Percentiles rank a stretch among this genome's conserved stretches.
These are phyloP conservation scores for Fusarium sp. DNA, from an alignment of 2,329 filamentous ascomycete genomes.

Conservation along the genomic window DNA sequence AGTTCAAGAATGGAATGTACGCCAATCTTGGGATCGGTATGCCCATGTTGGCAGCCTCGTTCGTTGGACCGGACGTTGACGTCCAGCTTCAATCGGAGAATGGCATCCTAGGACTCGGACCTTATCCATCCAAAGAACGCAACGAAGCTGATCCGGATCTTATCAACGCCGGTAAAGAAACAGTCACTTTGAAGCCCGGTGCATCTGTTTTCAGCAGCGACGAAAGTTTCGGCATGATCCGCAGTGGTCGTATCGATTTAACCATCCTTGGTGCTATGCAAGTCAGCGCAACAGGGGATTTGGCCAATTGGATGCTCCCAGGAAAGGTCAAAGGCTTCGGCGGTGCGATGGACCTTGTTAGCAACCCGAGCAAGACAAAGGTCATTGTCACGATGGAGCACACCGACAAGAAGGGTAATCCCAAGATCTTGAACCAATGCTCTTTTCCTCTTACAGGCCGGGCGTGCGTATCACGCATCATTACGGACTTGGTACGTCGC, in stretches of 20 bases:
- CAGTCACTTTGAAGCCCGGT: slow-evolving; percentile 82
- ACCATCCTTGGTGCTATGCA: slow-evolving; percentile 94
- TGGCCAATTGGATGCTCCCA: slow-evolving; percentile 93
- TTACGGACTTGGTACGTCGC: slow-evolving; percentile 78
- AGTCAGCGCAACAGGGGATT: slow-evolving; percentile 78
- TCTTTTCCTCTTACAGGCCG: slow-evolving; percentile 90
- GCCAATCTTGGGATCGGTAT: slow-evolving; percentile 93
- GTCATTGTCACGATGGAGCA: slow-evolving; percentile 97
- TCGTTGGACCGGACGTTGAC: slow-evolving; percentile 81
- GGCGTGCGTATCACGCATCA: slow-evolving; percentile 88
- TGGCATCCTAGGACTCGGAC: slow-evolving; percentile 78
- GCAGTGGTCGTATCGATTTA: slow-evolving; percentile 84
- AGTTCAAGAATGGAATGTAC: slow-evolving; percentile 96
- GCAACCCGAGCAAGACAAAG: slow-evolving; percentile 84
- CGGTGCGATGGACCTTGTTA: slow-evolving; percentile 92
- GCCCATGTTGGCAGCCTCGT: slow-evolving; percentile 89
- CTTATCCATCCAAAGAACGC: slow-evolving; percentile 74
- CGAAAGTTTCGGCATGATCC: slow-evolving; percentile 93
- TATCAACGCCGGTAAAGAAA: slow-evolving; percentile 95
- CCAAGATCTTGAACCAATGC: slow-evolving; percentile 95
- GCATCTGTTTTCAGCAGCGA: slow-evolving; percentile 86
- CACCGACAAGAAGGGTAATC: slow-evolving; percentile 92
- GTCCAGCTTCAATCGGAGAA: slow-evolving; percentile 86
- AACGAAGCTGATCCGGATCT: slow-evolving; percentile 81
- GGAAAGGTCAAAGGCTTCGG: slow-evolving; percentile 94